These are phyloP conservation scores for Fagopyrum tataricum DNA, from an alignment of 148 eudicot species.

Conservation along the genomic window DNA sequence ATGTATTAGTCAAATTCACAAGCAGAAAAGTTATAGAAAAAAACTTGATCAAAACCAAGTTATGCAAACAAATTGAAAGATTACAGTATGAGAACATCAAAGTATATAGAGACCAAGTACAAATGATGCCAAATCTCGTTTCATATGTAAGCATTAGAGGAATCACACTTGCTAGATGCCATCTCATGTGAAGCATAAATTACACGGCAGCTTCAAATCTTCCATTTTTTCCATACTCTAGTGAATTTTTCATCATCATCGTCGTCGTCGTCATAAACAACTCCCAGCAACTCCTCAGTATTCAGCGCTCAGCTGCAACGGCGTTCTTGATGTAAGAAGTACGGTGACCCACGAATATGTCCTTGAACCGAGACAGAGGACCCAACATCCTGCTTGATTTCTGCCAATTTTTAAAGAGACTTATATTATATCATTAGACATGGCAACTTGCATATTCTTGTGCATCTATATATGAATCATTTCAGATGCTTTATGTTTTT, in stretches of 20 bases:
- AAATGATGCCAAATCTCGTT: background rate
- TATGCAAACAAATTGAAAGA: constrained; percentile 8
- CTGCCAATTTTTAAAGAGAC: constrained; percentile 14
- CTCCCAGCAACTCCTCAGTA: constrained; percentile 9
- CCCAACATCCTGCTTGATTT: constrained; percentile 38
- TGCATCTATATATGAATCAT: background rate
- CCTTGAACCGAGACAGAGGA: constrained; percentile 50
- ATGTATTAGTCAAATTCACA: background rate
- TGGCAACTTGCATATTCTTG: background rate
- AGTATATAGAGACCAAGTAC: constrained; percentile 4
- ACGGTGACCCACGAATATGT: constrained; percentile 36
- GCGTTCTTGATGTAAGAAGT: constrained; percentile 29
- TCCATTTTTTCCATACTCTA: background rate
- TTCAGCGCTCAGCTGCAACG: constrained; percentile 32
- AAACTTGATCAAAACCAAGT: background rate
- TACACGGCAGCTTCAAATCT: constrained; percentile 6
- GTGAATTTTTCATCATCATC: constrained; percentile 3
- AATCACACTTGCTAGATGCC: constrained; percentile 8
- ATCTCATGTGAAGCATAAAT: constrained; percentile 1
- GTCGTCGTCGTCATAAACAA: background rate
- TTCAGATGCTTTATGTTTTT: background rate
- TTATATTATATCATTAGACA: too few species aligned
- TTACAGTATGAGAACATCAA: background rate
- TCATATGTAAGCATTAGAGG: constrained; percentile 12
- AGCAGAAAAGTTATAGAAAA: background rate